These are phyloP conservation scores for Coemansia sp. DNA, from an alignment of 192 early-diverging fungal genomes.

Conservation along the genomic window DNA sequence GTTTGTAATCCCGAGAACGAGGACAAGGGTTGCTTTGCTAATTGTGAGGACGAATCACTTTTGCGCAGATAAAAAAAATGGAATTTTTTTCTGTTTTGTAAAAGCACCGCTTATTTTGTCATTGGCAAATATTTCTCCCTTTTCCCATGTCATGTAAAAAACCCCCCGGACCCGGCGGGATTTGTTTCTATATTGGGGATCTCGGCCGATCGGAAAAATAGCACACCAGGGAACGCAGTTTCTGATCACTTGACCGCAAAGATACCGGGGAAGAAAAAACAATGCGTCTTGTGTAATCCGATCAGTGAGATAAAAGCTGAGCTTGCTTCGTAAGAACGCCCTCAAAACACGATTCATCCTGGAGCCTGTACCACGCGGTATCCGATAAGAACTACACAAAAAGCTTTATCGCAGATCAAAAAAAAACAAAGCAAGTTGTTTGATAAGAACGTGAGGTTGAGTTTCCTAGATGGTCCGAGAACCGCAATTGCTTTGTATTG, in stretches of 20 bases:
- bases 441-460: too few relatives aligned
- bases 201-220: neutral
- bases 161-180: neutral
- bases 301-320: neutral
- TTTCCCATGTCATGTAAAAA: too few relatives aligned
- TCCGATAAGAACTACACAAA: constrained; percentile 29
- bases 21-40: too few relatives aligned
- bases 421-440: neutral
- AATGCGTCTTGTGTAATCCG: neutral
- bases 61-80: neutral
- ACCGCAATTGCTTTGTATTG: too few relatives aligned
- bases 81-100: neutral
- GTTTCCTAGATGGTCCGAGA: too few relatives aligned
- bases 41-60: neutral
- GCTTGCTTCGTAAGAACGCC: neutral
- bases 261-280: neutral
- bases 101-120: too few relatives aligned
- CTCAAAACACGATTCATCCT: neutral
- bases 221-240: neutral
- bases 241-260: neutral
- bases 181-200: neutral
- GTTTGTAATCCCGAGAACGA: too few relatives aligned
- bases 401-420: neutral
- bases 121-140: too few relatives aligned
- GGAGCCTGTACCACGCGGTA: constrained; percentile 19